Percentiles rank a stretch among this genome's conserved stretches.
Evolutionary conservation across 345 rosid species (phyloP).

Genomic region (Dipteronia sinensis): DNA sequence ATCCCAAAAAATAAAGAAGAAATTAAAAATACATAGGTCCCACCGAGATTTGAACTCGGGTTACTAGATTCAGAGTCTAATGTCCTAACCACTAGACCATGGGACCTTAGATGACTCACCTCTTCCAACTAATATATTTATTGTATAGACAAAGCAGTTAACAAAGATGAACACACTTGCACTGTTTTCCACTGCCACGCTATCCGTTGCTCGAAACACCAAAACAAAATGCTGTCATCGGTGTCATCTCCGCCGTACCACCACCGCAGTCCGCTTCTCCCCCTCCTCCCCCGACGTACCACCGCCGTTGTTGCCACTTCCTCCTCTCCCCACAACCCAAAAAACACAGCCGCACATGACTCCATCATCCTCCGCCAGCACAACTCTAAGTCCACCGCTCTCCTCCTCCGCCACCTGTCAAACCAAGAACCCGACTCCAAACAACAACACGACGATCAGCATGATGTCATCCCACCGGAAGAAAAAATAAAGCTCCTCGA

Average conservation of each 20-base stretch:
- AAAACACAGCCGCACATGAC: slow-evolving; percentile 6
- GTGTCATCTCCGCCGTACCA: slow-evolving; percentile 13
- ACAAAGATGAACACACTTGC: not conserved
- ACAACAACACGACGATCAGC: not conserved
- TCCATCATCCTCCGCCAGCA: slow-evolving; percentile 48
- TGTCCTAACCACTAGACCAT: slow-evolving; percentile 93
- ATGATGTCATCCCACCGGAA: slow-evolving; percentile 30
- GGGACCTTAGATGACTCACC: slow-evolving; percentile 29
- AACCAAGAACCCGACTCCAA: slow-evolving; percentile 4
- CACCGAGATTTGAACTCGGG: slow-evolving; percentile 99
- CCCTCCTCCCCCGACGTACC: slow-evolving; percentile 12
- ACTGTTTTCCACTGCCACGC: slow-evolving; percentile 19
- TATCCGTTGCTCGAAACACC: not conserved
- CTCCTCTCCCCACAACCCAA: slow-evolving; percentile 28
- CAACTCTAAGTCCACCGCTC: slow-evolving; percentile 52
- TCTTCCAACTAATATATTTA: too few relatives aligned
- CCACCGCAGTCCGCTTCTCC: slow-evolving; percentile 1
- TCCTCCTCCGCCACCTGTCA: slow-evolving; percentile 42
- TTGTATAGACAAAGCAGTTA: not conserved
- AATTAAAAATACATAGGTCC: slow-evolving; percentile 46
- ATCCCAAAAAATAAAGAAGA: too few relatives aligned
- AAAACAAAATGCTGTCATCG: not conserved
- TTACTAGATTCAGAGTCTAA: slow-evolving; percentile 96
- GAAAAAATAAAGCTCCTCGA: slow-evolving; percentile 58
- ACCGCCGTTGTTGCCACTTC: slow-evolving; percentile 9